Base-by-base conservation (phyloP, 768 basidiomycete species). In the Kwoniella bestiolae region DNA sequence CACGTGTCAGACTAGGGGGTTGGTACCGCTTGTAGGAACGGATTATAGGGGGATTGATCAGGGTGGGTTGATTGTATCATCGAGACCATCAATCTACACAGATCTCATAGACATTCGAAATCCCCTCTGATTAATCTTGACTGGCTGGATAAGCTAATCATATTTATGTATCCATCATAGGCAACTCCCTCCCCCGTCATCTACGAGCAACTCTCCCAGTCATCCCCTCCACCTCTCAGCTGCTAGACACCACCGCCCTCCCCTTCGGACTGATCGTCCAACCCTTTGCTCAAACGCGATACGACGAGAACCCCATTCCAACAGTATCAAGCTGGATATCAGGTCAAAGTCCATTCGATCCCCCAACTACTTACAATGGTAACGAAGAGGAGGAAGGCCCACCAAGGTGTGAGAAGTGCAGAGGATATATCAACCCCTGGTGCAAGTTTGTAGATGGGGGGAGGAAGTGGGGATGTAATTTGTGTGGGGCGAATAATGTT, bases 351-450 rank as follows among this genome's bases (percentile, higher is more conserved):
- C 69, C 74, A 5, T 76, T 78, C 35, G 72, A 78, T 32, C 45
- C 65, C 16, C 56, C 60, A 26, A 21, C 38, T 4, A 31, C 52
- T 16, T 44, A 5, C 5, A 32, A 53, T 55, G 58, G 57, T 6
- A 56, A 31, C 6, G 78, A 75, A n/a, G 89, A 88, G 5, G 83
- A 84, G 26, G 77, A 79, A 1, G 94, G 93, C 12, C 96, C 95
- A 12, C 86, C 90, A 25, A 86, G 96, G 32, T 99, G 96, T 73
- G 86, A 84, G 49, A 84, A 86, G 34, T 99, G 96, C 80, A 85
- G 91, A 70, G 91, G 85, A 0, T 99, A 98, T 79, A 84, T 99
- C 72, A 98, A 97, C 76, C 90, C 94, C 0, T 98, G 93, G 93
- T 92, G 90, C 79, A 83, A 83, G 26, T 99, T 92, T 88, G 82